Conservation (phyloP, 2,329 filamentous ascomycete species). For the Trichoderma koningiopsis region DNA sequence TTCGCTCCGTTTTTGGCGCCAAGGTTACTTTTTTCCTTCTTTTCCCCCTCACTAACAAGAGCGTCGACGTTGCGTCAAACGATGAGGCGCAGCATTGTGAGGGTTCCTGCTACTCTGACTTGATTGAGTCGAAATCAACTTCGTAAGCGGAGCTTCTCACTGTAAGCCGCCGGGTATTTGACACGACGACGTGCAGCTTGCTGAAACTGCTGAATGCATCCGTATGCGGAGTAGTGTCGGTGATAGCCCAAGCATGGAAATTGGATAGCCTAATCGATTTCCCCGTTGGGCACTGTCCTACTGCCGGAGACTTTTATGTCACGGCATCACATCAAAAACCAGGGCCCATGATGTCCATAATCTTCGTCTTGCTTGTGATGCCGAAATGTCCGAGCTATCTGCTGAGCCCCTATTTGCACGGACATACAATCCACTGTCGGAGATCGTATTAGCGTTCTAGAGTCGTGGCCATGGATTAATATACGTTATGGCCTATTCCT, state of each 20-base stretch:
- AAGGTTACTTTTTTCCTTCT: not conserved
- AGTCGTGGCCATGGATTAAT: not conserved
- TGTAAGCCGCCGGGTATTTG: not conserved
- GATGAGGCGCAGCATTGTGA: not conserved
- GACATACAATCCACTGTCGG: not conserved
- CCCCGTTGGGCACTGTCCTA: not conserved
- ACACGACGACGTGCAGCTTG: not conserved
- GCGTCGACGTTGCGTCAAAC: not conserved
- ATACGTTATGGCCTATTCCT: not conserved
- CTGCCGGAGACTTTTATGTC: not conserved
- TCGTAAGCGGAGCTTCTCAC: not conserved
- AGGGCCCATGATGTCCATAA: not conserved
- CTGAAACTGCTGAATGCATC: not conserved
- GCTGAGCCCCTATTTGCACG: not conserved
- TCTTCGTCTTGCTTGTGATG: not conserved
- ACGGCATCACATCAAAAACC: no score
- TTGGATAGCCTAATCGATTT: constrained; percentile 5
- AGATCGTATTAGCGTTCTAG: not conserved
- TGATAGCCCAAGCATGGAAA: not conserved
- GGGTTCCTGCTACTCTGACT: not conserved
- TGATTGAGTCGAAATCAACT: not conserved
- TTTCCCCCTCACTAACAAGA: not conserved
- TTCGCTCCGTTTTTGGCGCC: not conserved
- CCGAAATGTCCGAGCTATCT: not conserved
- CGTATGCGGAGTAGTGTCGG: not conserved